Evolutionary conservation across 768 basidiomycete genomes (phyloP).

Genomic region (Kwoniella botswanensis): DNA sequence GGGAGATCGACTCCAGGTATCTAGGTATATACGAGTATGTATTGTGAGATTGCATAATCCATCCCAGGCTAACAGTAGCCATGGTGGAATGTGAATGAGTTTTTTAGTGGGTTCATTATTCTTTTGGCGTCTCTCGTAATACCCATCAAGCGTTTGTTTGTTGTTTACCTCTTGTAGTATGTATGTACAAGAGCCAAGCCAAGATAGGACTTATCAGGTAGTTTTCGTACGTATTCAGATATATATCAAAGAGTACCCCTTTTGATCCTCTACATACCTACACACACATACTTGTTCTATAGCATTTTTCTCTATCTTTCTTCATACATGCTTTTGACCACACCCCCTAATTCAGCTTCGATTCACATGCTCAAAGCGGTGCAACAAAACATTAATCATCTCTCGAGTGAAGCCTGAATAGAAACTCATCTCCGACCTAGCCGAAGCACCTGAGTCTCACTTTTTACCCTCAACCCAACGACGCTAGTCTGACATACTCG

Average conservation of each 20-base stretch:
- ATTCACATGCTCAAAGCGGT: neutral
- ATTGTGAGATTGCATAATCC: neutral
- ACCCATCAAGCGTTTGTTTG: neutral
- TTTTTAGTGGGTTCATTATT: no score
- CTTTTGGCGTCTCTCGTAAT: no score
- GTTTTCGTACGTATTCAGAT: neutral
- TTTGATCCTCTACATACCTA: neutral
- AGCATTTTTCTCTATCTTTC: neutral
- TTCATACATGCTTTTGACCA: neutral
- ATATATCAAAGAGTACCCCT: neutral
- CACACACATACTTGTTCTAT: neutral
- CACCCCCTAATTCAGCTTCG: neutral
- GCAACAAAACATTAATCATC: neutral
- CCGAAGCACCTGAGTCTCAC: neutral
- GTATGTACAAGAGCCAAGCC: neutral
- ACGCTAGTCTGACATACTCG: neutral
- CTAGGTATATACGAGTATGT: neutral
- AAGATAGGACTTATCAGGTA: neutral
- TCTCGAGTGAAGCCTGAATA: neutral
- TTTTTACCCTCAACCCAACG: neutral
- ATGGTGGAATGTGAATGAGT: no score
- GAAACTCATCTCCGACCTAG: neutral
- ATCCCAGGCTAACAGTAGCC: neutral
- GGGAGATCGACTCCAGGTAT: neutral
- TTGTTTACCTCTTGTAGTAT: neutral